Evolutionary conservation across 345 rosid genomes (phyloP).

Genomic region (Lumnitzera racemosa): DNA sequence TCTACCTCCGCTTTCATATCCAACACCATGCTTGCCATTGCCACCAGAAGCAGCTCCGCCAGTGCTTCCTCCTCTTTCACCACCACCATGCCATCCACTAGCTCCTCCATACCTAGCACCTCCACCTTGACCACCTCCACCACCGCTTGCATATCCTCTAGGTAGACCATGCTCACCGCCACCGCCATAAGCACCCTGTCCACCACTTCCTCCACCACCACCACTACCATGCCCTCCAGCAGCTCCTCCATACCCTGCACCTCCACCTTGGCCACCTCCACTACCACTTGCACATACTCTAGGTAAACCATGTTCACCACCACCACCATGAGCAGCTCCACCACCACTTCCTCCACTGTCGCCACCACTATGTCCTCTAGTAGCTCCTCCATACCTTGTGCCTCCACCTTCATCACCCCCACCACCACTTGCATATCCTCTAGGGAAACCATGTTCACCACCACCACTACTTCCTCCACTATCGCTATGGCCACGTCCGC

Average conservation of each 20-base stretch:
- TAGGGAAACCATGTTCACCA: too few species aligned
- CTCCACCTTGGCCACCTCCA: constrained; percentile 12
- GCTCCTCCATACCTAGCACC: constrained; percentile 17
- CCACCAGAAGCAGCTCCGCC: constrained; percentile 14
- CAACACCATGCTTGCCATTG: neutral
- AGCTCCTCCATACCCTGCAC: constrained; percentile 12
- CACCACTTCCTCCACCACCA: constrained; percentile 16
- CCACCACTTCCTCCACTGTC: constrained; percentile 1
- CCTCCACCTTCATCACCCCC: constrained; percentile 17
- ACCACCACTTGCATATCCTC: constrained; percentile 1
- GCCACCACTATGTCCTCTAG: constrained; percentile 5
- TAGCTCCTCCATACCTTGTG: constrained; percentile 3
- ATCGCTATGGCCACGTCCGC: constrained; percentile 16
- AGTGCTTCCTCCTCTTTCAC: constrained; percentile 27
- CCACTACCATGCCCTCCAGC: constrained; percentile 19
- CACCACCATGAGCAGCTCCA: constrained; percentile 1
- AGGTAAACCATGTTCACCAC: constrained; percentile 11
- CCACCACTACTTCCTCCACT: too few species aligned
- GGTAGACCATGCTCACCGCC: constrained; percentile 17
- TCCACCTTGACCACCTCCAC: constrained; percentile 27
- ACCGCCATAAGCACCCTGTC: constrained; percentile 23
- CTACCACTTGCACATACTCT: constrained; percentile 7
- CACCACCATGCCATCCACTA: constrained; percentile 25
- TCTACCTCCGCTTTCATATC: constrained; percentile 22
- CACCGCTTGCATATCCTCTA: constrained; percentile 20